Evolutionary conservation across 176 grass and related monocot species (phyloP).

Genomic region (Carex cristatella): DNA sequence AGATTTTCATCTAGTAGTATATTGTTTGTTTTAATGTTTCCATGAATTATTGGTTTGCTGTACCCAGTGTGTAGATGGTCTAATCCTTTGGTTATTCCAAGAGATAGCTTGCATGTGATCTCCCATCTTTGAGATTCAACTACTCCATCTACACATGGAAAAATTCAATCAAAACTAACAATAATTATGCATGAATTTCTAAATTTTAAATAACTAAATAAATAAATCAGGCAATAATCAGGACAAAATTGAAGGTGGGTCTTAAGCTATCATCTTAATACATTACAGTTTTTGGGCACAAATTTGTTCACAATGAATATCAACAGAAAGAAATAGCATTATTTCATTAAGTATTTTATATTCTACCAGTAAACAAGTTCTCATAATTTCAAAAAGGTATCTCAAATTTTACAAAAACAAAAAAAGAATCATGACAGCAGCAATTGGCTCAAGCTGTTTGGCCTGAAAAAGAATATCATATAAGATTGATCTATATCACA

Average conservation of each 20-base stretch:
- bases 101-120: slow-evolving; percentile 35
- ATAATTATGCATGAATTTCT: neutral
- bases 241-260: neutral
- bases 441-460: too few relatives aligned
- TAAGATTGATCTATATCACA: neutral
- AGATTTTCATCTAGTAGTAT: slow-evolving; percentile 38
- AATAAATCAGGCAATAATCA: neutral
- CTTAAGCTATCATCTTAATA: neutral
- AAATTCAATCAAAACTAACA: neutral
- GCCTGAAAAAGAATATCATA: too few relatives aligned
- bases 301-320: neutral
- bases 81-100: slow-evolving; percentile 37
- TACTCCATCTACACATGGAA: slow-evolving; percentile 30
- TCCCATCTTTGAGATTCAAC: slow-evolving; percentile 47
- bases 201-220: neutral
- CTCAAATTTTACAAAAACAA: too few relatives aligned
- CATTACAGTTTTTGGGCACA: neutral
- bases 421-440: too few relatives aligned
- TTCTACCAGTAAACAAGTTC: neutral
- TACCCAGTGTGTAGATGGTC: slow-evolving; percentile 28
- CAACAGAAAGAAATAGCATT: neutral
- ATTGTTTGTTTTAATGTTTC: slow-evolving; percentile 46
- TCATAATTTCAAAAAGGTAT: neutral
- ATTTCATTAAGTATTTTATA: neutral
- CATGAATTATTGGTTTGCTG: slow-evolving; percentile 34